A percentile compares a stretch with the other conserved stretches of the same genome.
phyloP scores from a whole-genome alignment of 2,329 filamentous ascomycete species.

The Aspergillus sp. region DNA sequence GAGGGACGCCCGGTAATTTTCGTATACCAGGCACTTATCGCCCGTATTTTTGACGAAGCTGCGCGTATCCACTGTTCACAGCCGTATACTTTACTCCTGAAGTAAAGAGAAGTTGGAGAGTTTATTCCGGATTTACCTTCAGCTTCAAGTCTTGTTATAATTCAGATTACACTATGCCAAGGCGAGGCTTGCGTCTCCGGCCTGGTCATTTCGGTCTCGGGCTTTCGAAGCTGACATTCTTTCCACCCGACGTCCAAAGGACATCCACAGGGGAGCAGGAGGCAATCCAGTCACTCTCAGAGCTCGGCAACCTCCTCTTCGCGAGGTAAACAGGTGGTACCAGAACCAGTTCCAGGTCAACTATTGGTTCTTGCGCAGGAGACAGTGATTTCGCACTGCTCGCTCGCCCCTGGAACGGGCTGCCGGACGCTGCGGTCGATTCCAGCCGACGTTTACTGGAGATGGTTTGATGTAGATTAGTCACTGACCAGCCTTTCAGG shows the following conservation, averaged over 20 bases:
- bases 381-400: not conserved
- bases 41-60: not conserved
- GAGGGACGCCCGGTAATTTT: not conserved
- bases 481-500: not conserved
- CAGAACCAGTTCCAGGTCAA: not conserved
- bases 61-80: not conserved
- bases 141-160: not conserved
- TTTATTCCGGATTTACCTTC: not conserved
- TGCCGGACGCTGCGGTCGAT: not conserved
- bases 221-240: constrained; percentile 11
- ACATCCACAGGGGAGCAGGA: constrained; percentile 14
- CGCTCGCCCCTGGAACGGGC: not conserved
- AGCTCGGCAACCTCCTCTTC: constrained; percentile 7
- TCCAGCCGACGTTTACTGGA: not conserved
- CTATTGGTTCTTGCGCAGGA: constrained; percentile 7
- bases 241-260: constrained; percentile 8
- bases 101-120: not conserved
- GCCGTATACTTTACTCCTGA: not conserved
- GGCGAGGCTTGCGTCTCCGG: constrained; percentile 4
- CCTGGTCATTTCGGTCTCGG: not conserved
- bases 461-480: not conserved
- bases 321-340: constrained; percentile 4
- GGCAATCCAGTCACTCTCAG: constrained; percentile 18
- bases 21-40: not conserved
- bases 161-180: constrained; percentile 3